Conservation (phyloP, 129 eudicot species). For the Arctium minus region DNA sequence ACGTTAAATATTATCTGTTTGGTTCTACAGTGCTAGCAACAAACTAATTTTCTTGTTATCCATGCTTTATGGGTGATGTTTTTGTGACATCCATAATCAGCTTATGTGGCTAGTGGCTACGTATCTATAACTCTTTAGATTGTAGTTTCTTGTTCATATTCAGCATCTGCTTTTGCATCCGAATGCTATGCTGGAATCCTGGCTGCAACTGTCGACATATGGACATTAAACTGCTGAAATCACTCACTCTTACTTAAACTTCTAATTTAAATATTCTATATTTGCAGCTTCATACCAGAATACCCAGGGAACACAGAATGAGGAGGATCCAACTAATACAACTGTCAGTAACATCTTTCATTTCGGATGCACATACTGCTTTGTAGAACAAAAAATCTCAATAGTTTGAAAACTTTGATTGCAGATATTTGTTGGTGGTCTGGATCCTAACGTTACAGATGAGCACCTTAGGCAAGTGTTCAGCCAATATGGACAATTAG, state of each 20-base stretch:
- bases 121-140: not conserved
- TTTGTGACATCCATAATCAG: not conserved
- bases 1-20: too few relatives aligned
- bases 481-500: slow-evolving; percentile 66
- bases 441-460: slow-evolving; percentile 77
- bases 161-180: not conserved
- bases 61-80: not conserved
- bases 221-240: not conserved
- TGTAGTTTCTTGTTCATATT: not conserved
- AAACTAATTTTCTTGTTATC: not conserved
- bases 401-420: not conserved
- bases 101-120: not conserved
- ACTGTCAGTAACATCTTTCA: slow-evolving; percentile 63
- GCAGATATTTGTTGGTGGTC: slow-evolving; percentile 90
- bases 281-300: slow-evolving; percentile 77
- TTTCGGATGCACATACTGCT: not conserved
- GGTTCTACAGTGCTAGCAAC: not conserved
- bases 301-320: slow-evolving; percentile 69
- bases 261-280: not conserved
- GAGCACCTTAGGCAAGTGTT: slow-evolving; percentile 79
- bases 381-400: not conserved
- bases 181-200: not conserved
- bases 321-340: slow-evolving; percentile 91
- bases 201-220: not conserved
- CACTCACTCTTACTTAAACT: not conserved